Evolutionary conservation across 768 basidiomycete species (phyloP).

Genomic region (Tylopilus felleus): DNA sequence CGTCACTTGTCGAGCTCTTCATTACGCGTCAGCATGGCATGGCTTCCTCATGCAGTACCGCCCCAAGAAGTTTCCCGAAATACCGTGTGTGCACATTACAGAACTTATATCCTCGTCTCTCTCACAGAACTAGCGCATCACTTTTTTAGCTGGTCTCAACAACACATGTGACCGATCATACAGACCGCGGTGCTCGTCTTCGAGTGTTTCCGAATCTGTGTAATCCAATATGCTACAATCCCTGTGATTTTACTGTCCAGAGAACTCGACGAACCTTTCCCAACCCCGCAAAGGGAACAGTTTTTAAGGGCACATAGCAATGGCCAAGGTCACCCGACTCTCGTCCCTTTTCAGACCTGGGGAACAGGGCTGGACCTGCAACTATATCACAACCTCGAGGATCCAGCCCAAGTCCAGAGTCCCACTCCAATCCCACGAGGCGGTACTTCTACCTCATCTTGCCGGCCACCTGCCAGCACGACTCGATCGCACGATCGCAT

Average conservation of each 20-base stretch:
- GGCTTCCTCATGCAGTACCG: not conserved
- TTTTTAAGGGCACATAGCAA: not conserved
- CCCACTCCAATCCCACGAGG: not conserved
- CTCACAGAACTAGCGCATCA: not conserved
- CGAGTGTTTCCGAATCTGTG: not conserved
- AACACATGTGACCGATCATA: not conserved
- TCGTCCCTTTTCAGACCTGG: not conserved
- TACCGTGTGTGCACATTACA: not conserved
- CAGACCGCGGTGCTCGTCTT: not conserved
- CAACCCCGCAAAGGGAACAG: not conserved
- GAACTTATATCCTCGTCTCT: not conserved
- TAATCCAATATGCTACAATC: not conserved
- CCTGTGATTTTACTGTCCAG: not conserved
- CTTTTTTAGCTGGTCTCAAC: not conserved
- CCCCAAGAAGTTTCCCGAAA: not conserved
- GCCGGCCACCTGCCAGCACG: not conserved
- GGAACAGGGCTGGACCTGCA: no score
- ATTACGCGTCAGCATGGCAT: not conserved
- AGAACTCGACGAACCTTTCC: not conserved
- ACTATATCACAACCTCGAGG: slow-evolving; percentile 2
- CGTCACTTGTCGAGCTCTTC: not conserved
- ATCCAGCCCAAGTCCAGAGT: not conserved
- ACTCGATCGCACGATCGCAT: not conserved
- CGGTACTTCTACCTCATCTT: not conserved
- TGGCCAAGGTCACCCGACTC: no score